These are phyloP conservation scores for Podila verticillata DNA, from an alignment of 192 early-diverging fungal species.

Conservation along the genomic window DNA sequence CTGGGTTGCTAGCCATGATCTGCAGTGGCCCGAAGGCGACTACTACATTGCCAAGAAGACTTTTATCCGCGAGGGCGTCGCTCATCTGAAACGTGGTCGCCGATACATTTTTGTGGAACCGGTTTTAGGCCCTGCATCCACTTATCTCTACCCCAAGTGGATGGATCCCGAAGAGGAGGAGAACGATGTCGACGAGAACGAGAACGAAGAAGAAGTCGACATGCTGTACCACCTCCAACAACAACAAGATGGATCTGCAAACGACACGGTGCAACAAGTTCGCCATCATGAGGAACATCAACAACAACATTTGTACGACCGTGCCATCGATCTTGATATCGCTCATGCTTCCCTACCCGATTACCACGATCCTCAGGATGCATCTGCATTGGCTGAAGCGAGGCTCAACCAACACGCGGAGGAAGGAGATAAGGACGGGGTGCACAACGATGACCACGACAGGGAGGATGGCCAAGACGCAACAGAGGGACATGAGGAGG, in stretches of 20 bases:
- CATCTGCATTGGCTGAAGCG: not conserved
- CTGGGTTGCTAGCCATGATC: conserved; percentile 28
- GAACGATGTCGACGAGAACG: not conserved
- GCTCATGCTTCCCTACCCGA: not conserved
- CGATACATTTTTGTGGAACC: conserved; percentile 51
- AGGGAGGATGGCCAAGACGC: not conserved
- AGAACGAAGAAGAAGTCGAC: not conserved
- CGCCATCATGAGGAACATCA: not conserved
- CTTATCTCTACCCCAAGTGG: conserved; percentile 38
- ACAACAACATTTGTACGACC: not conserved
- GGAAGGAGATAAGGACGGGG: not conserved
- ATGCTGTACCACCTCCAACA: not conserved
- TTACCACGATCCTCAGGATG: not conserved
- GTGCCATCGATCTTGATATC: not conserved
- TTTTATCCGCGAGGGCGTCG: conserved; percentile 43
- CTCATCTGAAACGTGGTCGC: conserved; percentile 42
- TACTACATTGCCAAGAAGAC: conserved; percentile 49
- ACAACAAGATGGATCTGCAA: not conserved
- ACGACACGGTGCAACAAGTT: not conserved
- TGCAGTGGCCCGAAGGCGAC: conserved; percentile 42
- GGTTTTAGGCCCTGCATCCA: conserved; percentile 38
- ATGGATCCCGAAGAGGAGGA: not conserved
- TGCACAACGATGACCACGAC: not conserved
- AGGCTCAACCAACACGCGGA: not conserved
- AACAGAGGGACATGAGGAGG: conserved; percentile 4